Conservation (phyloP, 768 basidiomycete genomes). For the Gloeopeniophorella convolvens region DNA sequence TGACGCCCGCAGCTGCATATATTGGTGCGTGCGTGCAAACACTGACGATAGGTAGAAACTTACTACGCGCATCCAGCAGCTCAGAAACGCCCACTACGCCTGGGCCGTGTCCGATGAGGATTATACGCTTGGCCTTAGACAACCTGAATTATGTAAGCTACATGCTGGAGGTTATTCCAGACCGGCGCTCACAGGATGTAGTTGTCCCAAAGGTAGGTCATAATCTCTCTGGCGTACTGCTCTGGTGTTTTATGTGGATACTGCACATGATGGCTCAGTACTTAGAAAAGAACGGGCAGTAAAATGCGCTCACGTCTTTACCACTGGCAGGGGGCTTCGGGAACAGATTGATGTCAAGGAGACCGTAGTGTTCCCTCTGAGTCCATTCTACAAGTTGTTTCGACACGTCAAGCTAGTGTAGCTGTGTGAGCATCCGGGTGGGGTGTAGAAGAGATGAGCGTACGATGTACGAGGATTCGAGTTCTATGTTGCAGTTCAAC, state of each 20-base stretch:
- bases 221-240: constrained; percentile 46
- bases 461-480: constrained; percentile 85
- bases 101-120: constrained; percentile 84
- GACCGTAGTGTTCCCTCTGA: constrained; percentile 52
- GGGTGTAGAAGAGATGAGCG: constrained; percentile 13
- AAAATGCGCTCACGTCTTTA: constrained; percentile 15
- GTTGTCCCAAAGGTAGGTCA: constrained; percentile 94
- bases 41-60: constrained; percentile 20
- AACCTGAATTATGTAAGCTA: too few species aligned
- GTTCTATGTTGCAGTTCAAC: constrained; percentile 60
- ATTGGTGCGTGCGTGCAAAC: constrained; percentile 1
- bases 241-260: constrained; percentile 22
- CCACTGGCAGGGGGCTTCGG: constrained; percentile 33
- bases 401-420: constrained; percentile 72
- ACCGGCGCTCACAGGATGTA: constrained; percentile 65
- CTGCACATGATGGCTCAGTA: neutral
- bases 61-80: constrained; percentile 67
- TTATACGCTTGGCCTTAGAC: constrained; percentile 61
- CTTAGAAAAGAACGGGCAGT: neutral
- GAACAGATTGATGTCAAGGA: constrained; percentile 85
- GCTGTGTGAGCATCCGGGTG: neutral
- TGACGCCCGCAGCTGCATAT: constrained; percentile 41
- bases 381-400: constrained; percentile 78
- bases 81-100: constrained; percentile 74
- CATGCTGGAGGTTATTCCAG: constrained; percentile 6